phyloP scores from a whole-genome alignment of 129 eudicot genomes.

The Pulicaria dysenterica region DNA sequence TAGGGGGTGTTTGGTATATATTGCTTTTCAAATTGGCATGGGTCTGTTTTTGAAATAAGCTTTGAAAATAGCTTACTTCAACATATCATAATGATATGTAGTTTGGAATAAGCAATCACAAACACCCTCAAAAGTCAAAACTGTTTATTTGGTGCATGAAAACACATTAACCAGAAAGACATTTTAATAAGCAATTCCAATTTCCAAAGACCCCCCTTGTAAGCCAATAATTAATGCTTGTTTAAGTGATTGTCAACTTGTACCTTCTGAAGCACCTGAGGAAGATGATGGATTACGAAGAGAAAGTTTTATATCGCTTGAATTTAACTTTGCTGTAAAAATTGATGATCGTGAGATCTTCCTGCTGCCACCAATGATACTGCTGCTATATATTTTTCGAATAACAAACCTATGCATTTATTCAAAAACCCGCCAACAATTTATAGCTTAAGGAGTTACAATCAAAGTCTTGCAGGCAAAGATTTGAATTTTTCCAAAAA shows the following conservation, averaged over 20 bases:
- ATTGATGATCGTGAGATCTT: slow-evolving; percentile 14
- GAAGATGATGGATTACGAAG: background rate
- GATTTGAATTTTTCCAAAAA: background rate
- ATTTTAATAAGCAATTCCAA: no score
- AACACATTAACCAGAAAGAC: no score
- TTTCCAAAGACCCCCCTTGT: no score
- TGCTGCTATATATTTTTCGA: background rate
- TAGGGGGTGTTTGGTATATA: no score
- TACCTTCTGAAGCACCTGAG: slow-evolving; percentile 20
- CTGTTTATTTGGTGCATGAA: no score
- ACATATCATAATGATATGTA: no score
- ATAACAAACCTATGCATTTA: slow-evolving; percentile 8
- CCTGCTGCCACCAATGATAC: background rate
- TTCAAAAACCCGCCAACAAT: background rate
- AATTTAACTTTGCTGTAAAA: background rate
- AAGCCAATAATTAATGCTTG: no score
- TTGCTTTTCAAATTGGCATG: no score
- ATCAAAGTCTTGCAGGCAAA: background rate
- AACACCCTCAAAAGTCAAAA: no score
- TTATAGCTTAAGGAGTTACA: background rate
- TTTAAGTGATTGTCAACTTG: background rate
- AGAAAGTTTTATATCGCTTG: background rate
- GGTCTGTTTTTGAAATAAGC: no score
- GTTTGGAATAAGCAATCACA: no score
- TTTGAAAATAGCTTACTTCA: no score